Base-by-base conservation (phyloP, 2,329 filamentous ascomycete genomes). In the Xylaria sp. region DNA sequence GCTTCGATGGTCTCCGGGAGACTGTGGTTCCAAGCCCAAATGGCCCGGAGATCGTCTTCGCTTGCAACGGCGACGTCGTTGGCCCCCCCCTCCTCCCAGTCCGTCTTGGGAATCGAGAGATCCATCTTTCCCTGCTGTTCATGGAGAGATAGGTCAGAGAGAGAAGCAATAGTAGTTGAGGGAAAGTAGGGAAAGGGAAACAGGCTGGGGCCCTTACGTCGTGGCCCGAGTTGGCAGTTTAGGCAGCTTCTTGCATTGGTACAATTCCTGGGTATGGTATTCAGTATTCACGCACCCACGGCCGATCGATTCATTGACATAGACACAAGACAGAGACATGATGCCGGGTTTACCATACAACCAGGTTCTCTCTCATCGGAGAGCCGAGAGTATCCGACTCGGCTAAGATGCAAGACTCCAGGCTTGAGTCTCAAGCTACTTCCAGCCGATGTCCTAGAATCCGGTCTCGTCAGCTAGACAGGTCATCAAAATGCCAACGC, bases 361-460 rank as follows among this genome's bases (percentile, higher is more conserved):
- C 50, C 15, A 55, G 50, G 28, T 55, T 36, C 50, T 55, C 36
- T 55, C 50, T 55, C 50, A 55, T 55, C 50, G 30, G n/a, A 55
- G 30, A 55, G 30, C 50, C 50, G n/a, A 55, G 30, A 55, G 50
- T 55, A 55, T 55, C 50, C 50, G 50, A 36, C 50, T 55, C 50
- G 50, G 50, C 50, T 55, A 55, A 55, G 50, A 55, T 34, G 50
- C 50, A 55, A 55, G 50, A 55, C 50, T 55, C 50, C 36, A 55
- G 30, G 50, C 50, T 55, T 55, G 50, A 55, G 50, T 55, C 50
- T 55, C 50, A 55, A 55, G 50, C 50, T 30, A 55, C 50, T 55
- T 30, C 50, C 28, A 30, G 50, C 50, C 50, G 28, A 55, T 55
- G 15, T 36, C 50, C 28, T 55, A 55, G 50, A 36, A 55, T 36